Evolutionary conservation across 495 filamentous ascomycete species (phyloP).

Genomic region (Sporormia fimetaria): DNA sequence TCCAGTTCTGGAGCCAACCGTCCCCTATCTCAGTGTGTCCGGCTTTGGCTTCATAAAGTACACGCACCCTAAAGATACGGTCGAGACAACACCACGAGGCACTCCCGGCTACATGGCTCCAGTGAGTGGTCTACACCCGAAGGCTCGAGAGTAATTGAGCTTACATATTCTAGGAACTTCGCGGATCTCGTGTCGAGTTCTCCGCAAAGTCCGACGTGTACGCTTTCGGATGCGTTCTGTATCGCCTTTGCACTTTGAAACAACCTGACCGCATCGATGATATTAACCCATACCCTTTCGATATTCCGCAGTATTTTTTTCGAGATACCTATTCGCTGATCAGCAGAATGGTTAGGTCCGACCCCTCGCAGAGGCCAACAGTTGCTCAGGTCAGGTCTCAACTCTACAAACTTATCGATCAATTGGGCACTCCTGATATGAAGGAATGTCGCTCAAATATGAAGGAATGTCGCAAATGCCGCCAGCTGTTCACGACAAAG

Average conservation of each 20-base stretch:
- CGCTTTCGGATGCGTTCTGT: slow-evolving; percentile 9
- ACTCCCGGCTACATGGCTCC: slow-evolving; percentile 8
- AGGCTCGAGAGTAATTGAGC: background rate
- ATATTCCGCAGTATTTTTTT: slow-evolving; percentile 1
- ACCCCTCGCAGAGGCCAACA: too few relatives aligned
- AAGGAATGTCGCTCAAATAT: background rate
- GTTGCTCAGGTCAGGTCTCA: background rate
- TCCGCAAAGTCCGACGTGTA: slow-evolving; percentile 11
- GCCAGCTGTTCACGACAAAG: background rate
- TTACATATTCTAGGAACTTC: slow-evolving; percentile 2
- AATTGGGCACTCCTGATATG: background rate
- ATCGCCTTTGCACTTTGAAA: background rate
- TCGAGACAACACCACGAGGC: background rate
- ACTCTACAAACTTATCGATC: background rate
- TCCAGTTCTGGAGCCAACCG: background rate
- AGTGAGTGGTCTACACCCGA: background rate
- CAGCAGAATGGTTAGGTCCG: slow-evolving; percentile 1
- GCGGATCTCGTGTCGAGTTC: background rate
- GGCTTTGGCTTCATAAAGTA: slow-evolving; percentile 9
- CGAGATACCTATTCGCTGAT: background rate
- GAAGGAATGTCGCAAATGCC: slow-evolving; percentile 1
- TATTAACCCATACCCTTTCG: slow-evolving; percentile 1
- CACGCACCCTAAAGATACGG: slow-evolving; percentile 1
- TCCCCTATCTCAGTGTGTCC: slow-evolving; percentile 2
- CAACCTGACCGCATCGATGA: background rate